Conservation (phyloP, 352 stramenopile species). For the Phytopythium helicoides region DNA sequence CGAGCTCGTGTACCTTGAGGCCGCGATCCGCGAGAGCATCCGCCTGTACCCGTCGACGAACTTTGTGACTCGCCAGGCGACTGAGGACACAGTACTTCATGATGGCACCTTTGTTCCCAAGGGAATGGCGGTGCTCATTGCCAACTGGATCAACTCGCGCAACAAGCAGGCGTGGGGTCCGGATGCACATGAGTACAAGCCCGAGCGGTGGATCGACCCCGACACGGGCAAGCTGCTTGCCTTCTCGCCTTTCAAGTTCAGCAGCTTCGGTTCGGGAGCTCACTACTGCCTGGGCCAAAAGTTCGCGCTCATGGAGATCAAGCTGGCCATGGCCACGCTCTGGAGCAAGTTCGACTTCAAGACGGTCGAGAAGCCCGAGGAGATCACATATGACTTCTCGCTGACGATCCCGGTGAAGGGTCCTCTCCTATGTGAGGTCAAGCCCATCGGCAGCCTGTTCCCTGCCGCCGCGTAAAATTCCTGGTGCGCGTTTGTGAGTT, state of each 20-base stretch:
- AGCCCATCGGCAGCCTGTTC: constrained; percentile 3
- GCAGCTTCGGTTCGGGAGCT: constrained; percentile 44
- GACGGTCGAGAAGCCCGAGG: constrained; percentile 39
- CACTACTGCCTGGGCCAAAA: constrained; percentile 56
- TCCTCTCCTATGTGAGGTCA: constrained; percentile 22
- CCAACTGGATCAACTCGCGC: too few species aligned
- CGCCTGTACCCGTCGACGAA: too few species aligned
- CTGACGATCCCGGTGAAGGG: constrained; percentile 41
- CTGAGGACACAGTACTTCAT: too few species aligned
- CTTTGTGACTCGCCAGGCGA: too few species aligned
- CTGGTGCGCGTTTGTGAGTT: too few species aligned
- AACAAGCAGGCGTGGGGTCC: too few species aligned
- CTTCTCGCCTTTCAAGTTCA: constrained; percentile 22
- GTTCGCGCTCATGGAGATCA: constrained; percentile 65
- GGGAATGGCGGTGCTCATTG: too few species aligned
- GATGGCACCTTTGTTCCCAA: too few species aligned
- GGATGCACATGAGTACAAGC: constrained; percentile 51
- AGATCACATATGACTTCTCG: constrained; percentile 48
- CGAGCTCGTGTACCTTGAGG: too few species aligned
- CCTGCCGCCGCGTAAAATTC: background rate
- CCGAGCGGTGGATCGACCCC: constrained; percentile 59
- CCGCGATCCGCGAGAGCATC: too few species aligned
- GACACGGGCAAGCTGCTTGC: constrained; percentile 30
- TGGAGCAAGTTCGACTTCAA: constrained; percentile 48
- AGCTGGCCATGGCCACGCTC: constrained; percentile 45